Conservation (phyloP, 2,329 filamentous ascomycete species). For the Penicillium sp. region DNA sequence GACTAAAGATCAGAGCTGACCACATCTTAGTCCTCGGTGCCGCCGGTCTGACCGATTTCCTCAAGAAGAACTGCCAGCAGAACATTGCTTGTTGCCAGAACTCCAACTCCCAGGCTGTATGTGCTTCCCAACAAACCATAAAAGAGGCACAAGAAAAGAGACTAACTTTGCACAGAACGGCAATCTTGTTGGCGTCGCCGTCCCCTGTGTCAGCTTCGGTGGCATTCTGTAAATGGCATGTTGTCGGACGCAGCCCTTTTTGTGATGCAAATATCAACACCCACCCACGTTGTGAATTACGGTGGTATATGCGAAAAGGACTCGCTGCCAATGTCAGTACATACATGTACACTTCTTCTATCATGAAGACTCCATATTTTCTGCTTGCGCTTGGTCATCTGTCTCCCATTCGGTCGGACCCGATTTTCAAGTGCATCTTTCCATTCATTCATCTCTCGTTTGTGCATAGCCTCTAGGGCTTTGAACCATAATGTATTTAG, state of each 20-base stretch:
- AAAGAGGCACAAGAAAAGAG: background rate
- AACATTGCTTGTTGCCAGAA: constrained; percentile 35
- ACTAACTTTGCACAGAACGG: constrained; percentile 23
- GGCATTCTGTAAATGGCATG: constrained; percentile 29
- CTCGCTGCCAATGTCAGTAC: constrained; percentile 4
- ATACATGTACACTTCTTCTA: constrained; percentile 12
- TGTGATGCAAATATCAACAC: background rate
- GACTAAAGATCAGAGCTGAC: background rate
- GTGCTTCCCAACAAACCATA: background rate
- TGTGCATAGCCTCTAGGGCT: constrained; percentile 6
- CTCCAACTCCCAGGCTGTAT: constrained; percentile 23
- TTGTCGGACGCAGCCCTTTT: background rate
- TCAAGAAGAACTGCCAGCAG: constrained; percentile 33
- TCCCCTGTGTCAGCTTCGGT: constrained; percentile 34
- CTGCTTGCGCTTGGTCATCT: background rate
- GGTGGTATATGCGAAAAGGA: constrained; percentile 1
- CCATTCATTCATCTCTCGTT: constrained; percentile 16
- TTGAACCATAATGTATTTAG: constrained; percentile 11
- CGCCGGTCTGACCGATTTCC: constrained; percentile 17
- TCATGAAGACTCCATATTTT: constrained; percentile 6
- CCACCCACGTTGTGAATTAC: background rate
- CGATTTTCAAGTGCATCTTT: background rate
- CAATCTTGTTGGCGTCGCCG: constrained; percentile 30
- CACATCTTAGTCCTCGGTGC: constrained; percentile 15
- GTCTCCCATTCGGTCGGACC: background rate